These are phyloP conservation scores for Metschnikowia continentalis DNA, from an alignment of 805 yeast species.

Conservation along the genomic window DNA sequence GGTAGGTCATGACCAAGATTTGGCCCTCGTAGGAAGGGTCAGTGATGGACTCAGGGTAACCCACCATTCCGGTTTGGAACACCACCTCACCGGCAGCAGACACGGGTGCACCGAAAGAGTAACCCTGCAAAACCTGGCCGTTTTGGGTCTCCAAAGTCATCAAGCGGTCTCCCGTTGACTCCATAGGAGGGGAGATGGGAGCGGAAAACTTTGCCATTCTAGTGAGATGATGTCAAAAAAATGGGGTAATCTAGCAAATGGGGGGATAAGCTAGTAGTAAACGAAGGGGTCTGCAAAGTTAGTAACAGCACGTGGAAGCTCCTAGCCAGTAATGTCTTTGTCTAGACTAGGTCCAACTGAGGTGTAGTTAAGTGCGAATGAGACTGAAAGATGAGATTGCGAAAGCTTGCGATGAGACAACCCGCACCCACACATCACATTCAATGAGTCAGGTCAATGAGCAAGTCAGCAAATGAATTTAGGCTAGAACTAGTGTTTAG, in stretches of 20 bases:
- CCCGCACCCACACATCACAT: background rate
- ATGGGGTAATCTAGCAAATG: slow-evolving; percentile 1
- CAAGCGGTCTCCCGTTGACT: slow-evolving; percentile 74
- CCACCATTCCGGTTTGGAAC: slow-evolving; percentile 99
- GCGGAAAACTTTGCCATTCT: slow-evolving; percentile 50
- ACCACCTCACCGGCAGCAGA: slow-evolving; percentile 95
- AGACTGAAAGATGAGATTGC: background rate
- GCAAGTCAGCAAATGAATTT: background rate
- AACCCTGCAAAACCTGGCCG: slow-evolving; percentile 86
- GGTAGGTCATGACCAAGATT: slow-evolving; percentile 92
- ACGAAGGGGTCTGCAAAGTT: slow-evolving; percentile 8
- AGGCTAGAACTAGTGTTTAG: no score
- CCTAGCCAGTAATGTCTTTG: background rate
- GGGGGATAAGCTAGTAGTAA: slow-evolving; percentile 4
- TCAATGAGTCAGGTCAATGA: no score
- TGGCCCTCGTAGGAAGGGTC: slow-evolving; percentile 99
- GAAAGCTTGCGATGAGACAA: background rate
- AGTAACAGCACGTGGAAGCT: slow-evolving; percentile 6
- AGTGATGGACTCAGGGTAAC: slow-evolving; percentile 95
- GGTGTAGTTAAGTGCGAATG: background rate
- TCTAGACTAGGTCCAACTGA: background rate
- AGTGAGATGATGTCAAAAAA: slow-evolving; percentile 3
- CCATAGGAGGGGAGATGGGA: slow-evolving; percentile 90
- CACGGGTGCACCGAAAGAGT: slow-evolving; percentile 91
- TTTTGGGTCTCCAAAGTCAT: slow-evolving; percentile 86